These are phyloP conservation scores for Tubosaeta sp. DNA, from an alignment of 768 basidiomycete genomes.

Conservation along the genomic window DNA sequence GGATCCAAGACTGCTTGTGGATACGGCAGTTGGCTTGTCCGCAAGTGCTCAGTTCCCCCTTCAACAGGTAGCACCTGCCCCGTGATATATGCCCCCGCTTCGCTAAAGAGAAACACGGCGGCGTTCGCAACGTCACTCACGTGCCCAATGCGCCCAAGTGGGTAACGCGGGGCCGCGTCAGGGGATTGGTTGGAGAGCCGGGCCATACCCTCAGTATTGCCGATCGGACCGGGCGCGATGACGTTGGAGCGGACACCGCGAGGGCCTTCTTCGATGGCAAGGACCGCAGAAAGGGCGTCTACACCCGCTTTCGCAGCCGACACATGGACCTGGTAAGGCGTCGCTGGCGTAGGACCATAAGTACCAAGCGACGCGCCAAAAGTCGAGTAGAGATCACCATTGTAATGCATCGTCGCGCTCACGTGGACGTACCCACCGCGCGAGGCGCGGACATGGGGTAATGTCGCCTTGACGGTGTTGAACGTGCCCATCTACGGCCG, in stretches of 20 bases:
- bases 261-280: constrained; percentile 94
- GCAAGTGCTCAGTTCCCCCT: constrained; percentile 56
- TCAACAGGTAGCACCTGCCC: constrained; percentile 74
- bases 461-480: constrained; percentile 91
- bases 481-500: constrained; percentile 76
- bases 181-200: constrained; percentile 39
- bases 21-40: constrained; percentile 50
- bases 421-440: constrained; percentile 87
- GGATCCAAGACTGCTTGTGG: constrained; percentile 63
- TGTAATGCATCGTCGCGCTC: constrained; percentile 84
- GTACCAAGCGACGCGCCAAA: neutral
- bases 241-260: constrained; percentile 90
- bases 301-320: constrained; percentile 94
- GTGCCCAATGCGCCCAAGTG: constrained; percentile 52
- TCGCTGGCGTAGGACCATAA: constrained; percentile 38
- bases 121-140: constrained; percentile 66
- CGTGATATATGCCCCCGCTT: constrained; percentile 71
- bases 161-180: constrained; percentile 3
- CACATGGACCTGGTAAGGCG: constrained; percentile 88
- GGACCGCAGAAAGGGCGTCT: constrained; percentile 79
- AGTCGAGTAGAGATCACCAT: constrained; percentile 38
- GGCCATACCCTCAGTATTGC: constrained; percentile 68
- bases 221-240: constrained; percentile 81
- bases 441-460: constrained; percentile 63
- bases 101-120: constrained; percentile 77